Percentiles rank a stretch among this genome's conserved stretches.
phyloP scores from a whole-genome alignment of 108 stramenopile species.

The Thalassiosira profunda region DNA sequence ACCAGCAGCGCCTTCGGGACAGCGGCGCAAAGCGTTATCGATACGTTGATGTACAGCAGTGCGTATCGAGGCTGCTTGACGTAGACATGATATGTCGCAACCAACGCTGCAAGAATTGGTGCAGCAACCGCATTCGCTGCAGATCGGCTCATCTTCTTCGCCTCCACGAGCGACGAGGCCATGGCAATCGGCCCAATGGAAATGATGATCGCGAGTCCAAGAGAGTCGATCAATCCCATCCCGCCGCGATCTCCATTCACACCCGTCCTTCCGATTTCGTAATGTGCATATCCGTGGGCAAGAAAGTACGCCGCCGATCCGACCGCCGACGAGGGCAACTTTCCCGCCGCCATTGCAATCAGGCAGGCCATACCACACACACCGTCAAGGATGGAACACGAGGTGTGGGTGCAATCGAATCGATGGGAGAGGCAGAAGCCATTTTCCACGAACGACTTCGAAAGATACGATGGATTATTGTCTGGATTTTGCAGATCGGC shows the following conservation, averaged over 20 bases:
- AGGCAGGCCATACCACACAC: conserved; percentile 6
- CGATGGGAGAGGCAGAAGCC: conserved; percentile 27
- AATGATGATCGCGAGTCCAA: conserved; percentile 13
- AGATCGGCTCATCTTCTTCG: neutral
- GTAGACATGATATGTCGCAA: conserved; percentile 1
- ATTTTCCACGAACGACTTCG: conserved; percentile 19
- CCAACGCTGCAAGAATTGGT: neutral
- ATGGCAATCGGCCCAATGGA: conserved; percentile 16
- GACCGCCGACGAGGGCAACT: neutral
- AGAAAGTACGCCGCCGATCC: conserved; percentile 18
- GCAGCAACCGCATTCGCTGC: conserved; percentile 1
- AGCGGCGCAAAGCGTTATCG: conserved; percentile 3
- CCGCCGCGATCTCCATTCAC: neutral
- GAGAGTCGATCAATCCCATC: neutral
- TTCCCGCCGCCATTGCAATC: neutral
- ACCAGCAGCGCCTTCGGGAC: conserved; percentile 8
- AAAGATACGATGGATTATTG: neutral
- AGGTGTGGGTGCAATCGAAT: conserved; percentile 19
- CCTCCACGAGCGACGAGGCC: conserved; percentile 5
- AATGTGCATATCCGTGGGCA: conserved; percentile 24
- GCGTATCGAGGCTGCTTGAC: conserved; percentile 15
- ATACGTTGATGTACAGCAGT: conserved; percentile 24
- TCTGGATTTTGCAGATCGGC: neutral
- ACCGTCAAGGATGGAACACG: conserved; percentile 15
- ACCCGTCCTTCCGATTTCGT: neutral